A percentile compares a stretch with the other conserved stretches of the same genome.
These are phyloP conservation scores for Tolypocladium sp. DNA, from an alignment of 2,329 filamentous ascomycete genomes.

Conservation along the genomic window DNA sequence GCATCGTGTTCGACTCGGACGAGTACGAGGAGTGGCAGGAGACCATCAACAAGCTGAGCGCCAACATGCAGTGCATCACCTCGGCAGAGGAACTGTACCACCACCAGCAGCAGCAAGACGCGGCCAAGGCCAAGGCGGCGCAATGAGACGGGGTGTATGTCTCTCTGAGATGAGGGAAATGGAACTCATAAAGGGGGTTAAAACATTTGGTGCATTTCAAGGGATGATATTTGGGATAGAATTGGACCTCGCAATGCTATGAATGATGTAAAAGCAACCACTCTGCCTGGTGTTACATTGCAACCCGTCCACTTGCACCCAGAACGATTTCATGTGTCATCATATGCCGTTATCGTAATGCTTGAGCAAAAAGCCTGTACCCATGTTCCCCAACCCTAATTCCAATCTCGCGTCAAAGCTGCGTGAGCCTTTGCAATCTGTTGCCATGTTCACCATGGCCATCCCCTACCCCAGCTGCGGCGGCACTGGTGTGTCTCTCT, in stretches of 20 bases:
- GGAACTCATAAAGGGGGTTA: neutral
- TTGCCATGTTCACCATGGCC: neutral
- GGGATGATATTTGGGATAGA: neutral
- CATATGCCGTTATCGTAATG: neutral
- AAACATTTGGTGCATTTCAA: no score
- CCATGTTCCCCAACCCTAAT: neutral
- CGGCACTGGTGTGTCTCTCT: conserved; percentile 2
- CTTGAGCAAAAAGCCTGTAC: neutral
- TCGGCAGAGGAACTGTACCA: conserved; percentile 64
- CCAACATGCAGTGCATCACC: conserved; percentile 82
- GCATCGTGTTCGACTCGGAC: conserved; percentile 91
- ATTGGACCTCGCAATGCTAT: neutral
- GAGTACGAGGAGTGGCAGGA: conserved; percentile 92
- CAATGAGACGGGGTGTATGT: neutral
- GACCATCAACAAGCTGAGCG: conserved; percentile 84
- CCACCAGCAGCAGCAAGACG: conserved; percentile 17
- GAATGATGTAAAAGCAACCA: neutral
- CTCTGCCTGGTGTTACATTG: neutral
- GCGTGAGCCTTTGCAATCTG: neutral
- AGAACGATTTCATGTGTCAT: neutral
- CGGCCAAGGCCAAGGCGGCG: neutral
- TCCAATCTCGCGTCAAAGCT: neutral
- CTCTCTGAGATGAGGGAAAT: neutral
- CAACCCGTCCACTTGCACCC: neutral
- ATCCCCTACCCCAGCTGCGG: neutral